These are phyloP conservation scores for Davidsoniella eucalypti DNA, from an alignment of 2,329 filamentous ascomycete genomes.

Conservation along the genomic window DNA sequence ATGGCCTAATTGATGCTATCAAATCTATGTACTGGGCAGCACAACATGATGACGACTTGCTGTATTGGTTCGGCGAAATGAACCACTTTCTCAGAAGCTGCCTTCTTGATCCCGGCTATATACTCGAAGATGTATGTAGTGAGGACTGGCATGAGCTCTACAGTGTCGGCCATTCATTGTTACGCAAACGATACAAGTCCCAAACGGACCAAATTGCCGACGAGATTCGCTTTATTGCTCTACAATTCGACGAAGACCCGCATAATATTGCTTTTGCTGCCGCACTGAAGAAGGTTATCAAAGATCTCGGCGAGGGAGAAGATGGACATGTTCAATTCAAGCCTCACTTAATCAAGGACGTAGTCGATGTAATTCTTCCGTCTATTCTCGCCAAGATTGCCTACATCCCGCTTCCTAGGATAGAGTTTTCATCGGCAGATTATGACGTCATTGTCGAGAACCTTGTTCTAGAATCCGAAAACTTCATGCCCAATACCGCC, in stretches of 20 bases:
- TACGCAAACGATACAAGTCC: slow-evolving; percentile 71
- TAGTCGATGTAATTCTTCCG: slow-evolving; percentile 75
- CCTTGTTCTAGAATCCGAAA: slow-evolving; percentile 86
- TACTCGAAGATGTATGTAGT: slow-evolving; percentile 66
- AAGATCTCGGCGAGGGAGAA: slow-evolving; percentile 69
- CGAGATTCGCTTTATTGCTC: slow-evolving; percentile 75
- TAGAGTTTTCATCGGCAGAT: slow-evolving; percentile 75
- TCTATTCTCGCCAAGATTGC: slow-evolving; percentile 66
- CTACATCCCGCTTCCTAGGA: slow-evolving; percentile 84
- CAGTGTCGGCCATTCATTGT: slow-evolving; percentile 69
- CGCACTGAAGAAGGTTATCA: slow-evolving; percentile 70
- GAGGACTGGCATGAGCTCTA: slow-evolving; percentile 72
- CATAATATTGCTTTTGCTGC: slow-evolving; percentile 69
- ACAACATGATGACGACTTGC: slow-evolving; percentile 71
- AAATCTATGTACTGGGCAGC: slow-evolving; percentile 76
- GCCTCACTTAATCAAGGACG: slow-evolving; percentile 76
- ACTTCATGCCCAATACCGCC: slow-evolving; percentile 82
- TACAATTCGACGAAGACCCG: slow-evolving; percentile 78
- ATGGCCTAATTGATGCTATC: slow-evolving; percentile 73
- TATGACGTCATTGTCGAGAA: slow-evolving; percentile 89
- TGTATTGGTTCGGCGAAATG: slow-evolving; percentile 71
- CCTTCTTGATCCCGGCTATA: slow-evolving; percentile 77
- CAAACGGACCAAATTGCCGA: slow-evolving; percentile 79
- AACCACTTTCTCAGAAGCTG: slow-evolving; percentile 66
- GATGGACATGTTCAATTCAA: slow-evolving; percentile 81